These are phyloP conservation scores for Nasturtium officinale DNA, from an alignment of 345 rosid genomes.

Conservation along the genomic window DNA sequence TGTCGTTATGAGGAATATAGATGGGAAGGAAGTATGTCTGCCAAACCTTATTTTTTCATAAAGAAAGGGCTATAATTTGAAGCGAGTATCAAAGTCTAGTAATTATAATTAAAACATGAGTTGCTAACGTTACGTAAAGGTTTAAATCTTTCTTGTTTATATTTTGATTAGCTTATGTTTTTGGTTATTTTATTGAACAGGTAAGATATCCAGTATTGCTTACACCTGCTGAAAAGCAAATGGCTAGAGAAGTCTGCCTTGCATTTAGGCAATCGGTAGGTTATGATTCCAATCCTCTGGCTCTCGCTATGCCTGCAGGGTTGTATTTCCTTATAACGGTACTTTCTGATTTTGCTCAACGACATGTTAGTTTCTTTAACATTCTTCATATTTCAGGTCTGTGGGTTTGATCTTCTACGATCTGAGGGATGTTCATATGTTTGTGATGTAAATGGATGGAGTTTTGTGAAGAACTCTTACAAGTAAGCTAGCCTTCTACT, in stretches of 20 bases:
- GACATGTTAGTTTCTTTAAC: constrained; percentile 8
- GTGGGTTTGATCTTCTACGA: constrained; percentile 99
- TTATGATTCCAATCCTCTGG: constrained; percentile 24
- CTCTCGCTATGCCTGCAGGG: constrained; percentile 26
- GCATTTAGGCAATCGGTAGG: constrained; percentile 97
- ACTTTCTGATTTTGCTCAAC: neutral
- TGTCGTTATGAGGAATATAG: constrained; percentile 96
- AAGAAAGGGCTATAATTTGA: neutral
- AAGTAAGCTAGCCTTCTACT: constrained; percentile 60
- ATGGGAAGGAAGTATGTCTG: constrained; percentile 92
- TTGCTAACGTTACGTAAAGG: constrained; percentile 9
- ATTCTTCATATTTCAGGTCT: constrained; percentile 63
- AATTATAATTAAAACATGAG: constrained; percentile 7
- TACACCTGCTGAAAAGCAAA: constrained; percentile 95
- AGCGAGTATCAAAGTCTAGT: constrained; percentile 5
- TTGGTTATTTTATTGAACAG: constrained; percentile 50
- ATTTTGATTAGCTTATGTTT: constrained; percentile 13
- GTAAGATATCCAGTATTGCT: constrained; percentile 88
- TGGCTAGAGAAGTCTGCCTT: constrained; percentile 96
- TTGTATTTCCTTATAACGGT: neutral
- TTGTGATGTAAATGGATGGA: constrained; percentile 99
- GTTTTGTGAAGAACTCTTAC: constrained; percentile 98
- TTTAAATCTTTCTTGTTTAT: neutral
- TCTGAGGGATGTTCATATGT: constrained; percentile 97
- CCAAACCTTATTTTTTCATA: constrained; percentile 15